Base-by-base conservation (phyloP, 208 protist species). In the Leishmania lainsoni region DNA sequence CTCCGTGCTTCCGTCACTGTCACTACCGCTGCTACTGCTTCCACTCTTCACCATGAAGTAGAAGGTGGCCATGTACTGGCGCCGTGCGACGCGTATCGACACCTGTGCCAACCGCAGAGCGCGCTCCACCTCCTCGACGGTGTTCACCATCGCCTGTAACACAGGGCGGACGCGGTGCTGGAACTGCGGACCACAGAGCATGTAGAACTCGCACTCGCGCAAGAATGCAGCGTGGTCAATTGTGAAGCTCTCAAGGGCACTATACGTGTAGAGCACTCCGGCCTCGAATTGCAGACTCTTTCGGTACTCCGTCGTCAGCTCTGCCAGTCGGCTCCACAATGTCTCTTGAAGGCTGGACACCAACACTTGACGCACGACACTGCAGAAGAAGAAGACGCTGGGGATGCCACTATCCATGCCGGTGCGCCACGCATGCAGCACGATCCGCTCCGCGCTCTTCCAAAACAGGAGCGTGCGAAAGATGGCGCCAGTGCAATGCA, bases 331-430 rank as follows among this genome's bases (percentile, higher is more conserved):
- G n/a, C 84, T 78, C 94, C 94, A 97, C 65, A 94, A 81, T 72
- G 86, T 75, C 48, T 92, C 85, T 52, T 92, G 87, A 49, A 97
- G 84, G 14, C 86, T 87, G 22, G 79, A 80, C 75, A 89, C 74
- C 42, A 97, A 69, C 52, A 91, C 81, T 45, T 89, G 75, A 6
- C 89, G 89, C 54, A 91, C 78, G 26, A 85, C 84, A 76, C 82
- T 90, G 85, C 84, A 93, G 76, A 97, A 92, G 81, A 95, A 93
- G 72, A 97, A 95, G 32, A 89, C 94, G 32, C 90, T 89, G 42
- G 86, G 61, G 49, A 92, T 78, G 48, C 86, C 87, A 49, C 85
- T 91, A 20, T 81, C 83, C 78, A 95, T 88, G 35, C 91, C 89
- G 32, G 84, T 77, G 51, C 79, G 85, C 90, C 91, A 94, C 56